phyloP scores from a whole-genome alignment of 805 yeast species.

The Lipomyces oligophaga region DNA sequence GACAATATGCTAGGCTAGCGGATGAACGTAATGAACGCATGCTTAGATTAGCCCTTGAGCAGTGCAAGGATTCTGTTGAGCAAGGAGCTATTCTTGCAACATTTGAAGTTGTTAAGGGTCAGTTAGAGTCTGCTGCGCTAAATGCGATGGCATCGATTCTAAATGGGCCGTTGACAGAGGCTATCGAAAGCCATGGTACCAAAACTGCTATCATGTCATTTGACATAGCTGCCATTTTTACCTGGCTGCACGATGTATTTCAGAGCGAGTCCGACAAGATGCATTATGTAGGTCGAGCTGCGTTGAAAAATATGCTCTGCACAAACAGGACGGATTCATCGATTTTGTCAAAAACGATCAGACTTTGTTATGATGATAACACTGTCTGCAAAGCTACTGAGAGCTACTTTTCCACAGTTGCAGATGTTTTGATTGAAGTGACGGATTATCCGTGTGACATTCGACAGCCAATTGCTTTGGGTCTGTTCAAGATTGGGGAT shows the following conservation, averaged over 20 bases:
- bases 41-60: constrained; percentile 38
- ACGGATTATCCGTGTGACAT: constrained; percentile 51
- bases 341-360: constrained; percentile 54
- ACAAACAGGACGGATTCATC: constrained; percentile 55
- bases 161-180: constrained; percentile 62
- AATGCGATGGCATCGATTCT: constrained; percentile 78
- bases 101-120: constrained; percentile 72
- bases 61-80: constrained; percentile 40
- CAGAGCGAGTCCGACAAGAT: constrained; percentile 53
- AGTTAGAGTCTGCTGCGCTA: constrained; percentile 64
- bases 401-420: constrained; percentile 67
- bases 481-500: constrained; percentile 74
- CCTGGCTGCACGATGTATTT: constrained; percentile 78
- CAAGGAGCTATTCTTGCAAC: constrained; percentile 54
- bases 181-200: constrained; percentile 33
- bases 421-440: constrained; percentile 56
- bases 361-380: constrained; percentile 65
- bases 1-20: constrained; percentile 57
- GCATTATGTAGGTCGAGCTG: constrained; percentile 61
- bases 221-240: constrained; percentile 61
- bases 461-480: constrained; percentile 67
- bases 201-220: constrained; percentile 60
- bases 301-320: constrained; percentile 62
- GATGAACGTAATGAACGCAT: constrained; percentile 67
- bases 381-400: constrained; percentile 52